Percentiles rank a stretch among this genome's conserved stretches.
These are phyloP conservation scores for Globisporangium sylvaticum DNA, from an alignment of 352 stramenopile species.

Conservation along the genomic window DNA sequence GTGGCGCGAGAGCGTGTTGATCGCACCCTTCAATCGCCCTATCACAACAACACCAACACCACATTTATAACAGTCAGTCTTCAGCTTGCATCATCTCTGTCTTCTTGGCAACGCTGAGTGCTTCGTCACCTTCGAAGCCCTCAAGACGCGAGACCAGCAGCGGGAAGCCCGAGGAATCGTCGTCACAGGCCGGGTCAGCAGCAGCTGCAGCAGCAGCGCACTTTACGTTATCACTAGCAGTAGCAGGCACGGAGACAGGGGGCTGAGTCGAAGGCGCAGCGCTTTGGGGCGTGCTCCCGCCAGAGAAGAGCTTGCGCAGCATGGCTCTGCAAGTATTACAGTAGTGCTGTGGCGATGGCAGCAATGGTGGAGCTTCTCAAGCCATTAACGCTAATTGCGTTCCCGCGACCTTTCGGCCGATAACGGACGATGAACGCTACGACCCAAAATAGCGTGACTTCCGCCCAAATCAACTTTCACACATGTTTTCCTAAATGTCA, in stretches of 20 bases:
- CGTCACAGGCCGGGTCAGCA: conserved; percentile 6
- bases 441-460: no score
- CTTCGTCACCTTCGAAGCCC: conserved; percentile 32
- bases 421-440: neutral
- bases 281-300: neutral
- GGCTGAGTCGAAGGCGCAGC: neutral
- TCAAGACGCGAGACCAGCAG: conserved; percentile 29
- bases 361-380: neutral
- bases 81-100: neutral
- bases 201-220: neutral
- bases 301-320: conserved; percentile 56
- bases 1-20: conserved; percentile 48
- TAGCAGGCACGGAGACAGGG: neutral
- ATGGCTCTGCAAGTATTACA: conserved; percentile 18
- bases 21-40: conserved; percentile 35
- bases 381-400: neutral
- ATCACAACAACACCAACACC: neutral
- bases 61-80: neutral
- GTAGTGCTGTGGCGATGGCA: neutral
- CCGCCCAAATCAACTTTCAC: no score
- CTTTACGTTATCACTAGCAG: neutral
- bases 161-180: conserved; percentile 18
- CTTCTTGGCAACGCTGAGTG: neutral
- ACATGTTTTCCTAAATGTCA: no score
- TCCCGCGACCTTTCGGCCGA: neutral